These are phyloP conservation scores for Stephania yunnanensis DNA, from an alignment of 164 flowering plant species.

Conservation along the genomic window DNA sequence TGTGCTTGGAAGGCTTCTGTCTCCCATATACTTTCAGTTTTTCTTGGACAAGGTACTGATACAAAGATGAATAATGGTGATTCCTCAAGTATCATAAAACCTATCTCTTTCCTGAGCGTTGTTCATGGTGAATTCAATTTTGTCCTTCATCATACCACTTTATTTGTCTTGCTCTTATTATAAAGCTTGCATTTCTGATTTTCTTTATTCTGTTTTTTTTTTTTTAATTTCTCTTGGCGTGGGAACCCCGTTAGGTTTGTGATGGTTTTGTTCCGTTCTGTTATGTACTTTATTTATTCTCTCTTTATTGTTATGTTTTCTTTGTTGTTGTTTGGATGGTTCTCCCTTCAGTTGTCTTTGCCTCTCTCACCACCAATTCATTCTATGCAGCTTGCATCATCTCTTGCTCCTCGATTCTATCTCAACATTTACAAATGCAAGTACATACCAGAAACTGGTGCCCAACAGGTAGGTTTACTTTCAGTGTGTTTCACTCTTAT, in stretches of 20 bases:
- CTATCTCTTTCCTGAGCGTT: background rate
- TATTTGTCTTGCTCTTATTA: background rate
- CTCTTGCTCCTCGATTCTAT: conserved; percentile 92
- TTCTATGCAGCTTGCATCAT: conserved; percentile 82
- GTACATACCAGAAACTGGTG: conserved; percentile 96
- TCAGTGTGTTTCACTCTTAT: background rate
- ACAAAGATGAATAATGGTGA: background rate
- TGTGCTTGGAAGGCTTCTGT: conserved; percentile 78
- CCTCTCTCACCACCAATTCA: background rate
- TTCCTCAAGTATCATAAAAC: background rate
- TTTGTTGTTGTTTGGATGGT: background rate
- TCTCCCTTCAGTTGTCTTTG: background rate
- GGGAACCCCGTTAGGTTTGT: background rate
- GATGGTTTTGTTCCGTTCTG: background rate
- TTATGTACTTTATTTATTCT: no score
- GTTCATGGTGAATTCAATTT: background rate
- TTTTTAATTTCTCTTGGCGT: background rate
- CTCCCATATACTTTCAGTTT: conserved; percentile 89
- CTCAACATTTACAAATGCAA: conserved; percentile 91
- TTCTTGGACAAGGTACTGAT: conserved; percentile 84
- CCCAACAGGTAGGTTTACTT: conserved; percentile 67
- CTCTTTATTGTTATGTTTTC: no score
- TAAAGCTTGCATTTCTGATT: no score
- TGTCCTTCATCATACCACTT: background rate
- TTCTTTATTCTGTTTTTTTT: no score